These are phyloP conservation scores for Vaccinium corymbosum DNA, from an alignment of 148 eudicot genomes.

Conservation along the genomic window DNA sequence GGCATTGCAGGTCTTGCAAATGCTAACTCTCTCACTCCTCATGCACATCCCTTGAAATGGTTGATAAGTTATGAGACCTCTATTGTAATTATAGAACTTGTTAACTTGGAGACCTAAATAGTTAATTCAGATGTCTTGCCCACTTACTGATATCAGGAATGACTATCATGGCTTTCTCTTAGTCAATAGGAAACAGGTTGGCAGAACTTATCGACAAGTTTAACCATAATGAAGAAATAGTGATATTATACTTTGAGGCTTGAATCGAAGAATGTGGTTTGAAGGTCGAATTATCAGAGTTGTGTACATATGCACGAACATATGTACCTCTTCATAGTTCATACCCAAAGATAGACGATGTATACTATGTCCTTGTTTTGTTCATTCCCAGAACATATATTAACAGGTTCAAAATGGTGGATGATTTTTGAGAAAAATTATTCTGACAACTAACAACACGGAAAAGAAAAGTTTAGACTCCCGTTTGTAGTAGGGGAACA, in stretches of 20 bases:
- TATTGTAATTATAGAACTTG: not conserved
- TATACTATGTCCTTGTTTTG: not conserved
- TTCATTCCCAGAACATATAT: not conserved
- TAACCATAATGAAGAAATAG: not conserved
- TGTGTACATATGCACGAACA: not conserved
- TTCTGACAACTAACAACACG: not conserved
- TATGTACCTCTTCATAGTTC: not conserved
- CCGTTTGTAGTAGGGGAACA: not conserved
- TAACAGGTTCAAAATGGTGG: not conserved
- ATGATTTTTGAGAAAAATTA: not conserved
- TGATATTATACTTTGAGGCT: not conserved
- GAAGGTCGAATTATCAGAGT: not conserved
- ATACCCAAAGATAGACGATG: not conserved
- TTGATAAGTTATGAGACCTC: not conserved
- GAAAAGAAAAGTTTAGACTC: not conserved
- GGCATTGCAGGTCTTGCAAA: not conserved
- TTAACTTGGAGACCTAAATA: not conserved
- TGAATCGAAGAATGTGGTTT: not conserved
- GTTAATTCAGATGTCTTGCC: not conserved
- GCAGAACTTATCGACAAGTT: not conserved
- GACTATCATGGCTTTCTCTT: conserved; percentile 2
- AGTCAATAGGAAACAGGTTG: not conserved
- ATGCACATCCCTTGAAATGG: not conserved
- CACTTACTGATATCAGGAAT: not conserved
- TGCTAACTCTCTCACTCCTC: not conserved